These are phyloP conservation scores for Alternaria dauci DNA, from an alignment of 2,329 filamentous ascomycete genomes.

Conservation along the genomic window DNA sequence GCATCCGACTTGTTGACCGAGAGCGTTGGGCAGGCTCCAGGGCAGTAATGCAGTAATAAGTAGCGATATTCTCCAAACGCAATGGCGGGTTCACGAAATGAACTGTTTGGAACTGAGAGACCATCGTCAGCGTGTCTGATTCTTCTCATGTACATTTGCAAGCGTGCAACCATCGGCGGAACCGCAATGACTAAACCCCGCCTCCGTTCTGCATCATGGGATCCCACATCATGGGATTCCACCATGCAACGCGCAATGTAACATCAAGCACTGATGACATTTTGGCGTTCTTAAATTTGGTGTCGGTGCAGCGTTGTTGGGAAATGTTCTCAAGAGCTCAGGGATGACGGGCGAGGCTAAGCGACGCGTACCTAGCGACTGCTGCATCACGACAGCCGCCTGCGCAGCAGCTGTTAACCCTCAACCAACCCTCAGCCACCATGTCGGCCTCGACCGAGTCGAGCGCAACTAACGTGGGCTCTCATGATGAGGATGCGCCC, in stretches of 20 bases:
- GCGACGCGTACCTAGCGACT: conserved; percentile 10
- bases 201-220: neutral
- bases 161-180: neutral
- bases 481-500: conserved; percentile 32
- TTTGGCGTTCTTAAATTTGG: neutral
- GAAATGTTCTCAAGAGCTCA: neutral
- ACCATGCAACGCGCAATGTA: neutral
- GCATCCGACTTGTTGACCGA: neutral
- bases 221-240: no score
- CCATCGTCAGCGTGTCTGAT: neutral
- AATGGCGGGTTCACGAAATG: neutral
- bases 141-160: no score
- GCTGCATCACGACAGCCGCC: conserved; percentile 10
- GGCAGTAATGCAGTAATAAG: neutral
- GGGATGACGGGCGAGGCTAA: conserved; percentile 1
- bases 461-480: conserved; percentile 41
- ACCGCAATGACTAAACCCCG: neutral
- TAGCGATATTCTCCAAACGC: neutral
- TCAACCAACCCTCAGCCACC: conserved; percentile 7
- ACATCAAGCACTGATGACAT: neutral
- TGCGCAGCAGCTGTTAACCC: conserved; percentile 6
- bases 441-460: conserved; percentile 30
- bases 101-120: neutral
- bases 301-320: neutral
- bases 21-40: neutral